Base-by-base conservation (phyloP, 441 rosid species). In the Populus hybrid region DNA sequence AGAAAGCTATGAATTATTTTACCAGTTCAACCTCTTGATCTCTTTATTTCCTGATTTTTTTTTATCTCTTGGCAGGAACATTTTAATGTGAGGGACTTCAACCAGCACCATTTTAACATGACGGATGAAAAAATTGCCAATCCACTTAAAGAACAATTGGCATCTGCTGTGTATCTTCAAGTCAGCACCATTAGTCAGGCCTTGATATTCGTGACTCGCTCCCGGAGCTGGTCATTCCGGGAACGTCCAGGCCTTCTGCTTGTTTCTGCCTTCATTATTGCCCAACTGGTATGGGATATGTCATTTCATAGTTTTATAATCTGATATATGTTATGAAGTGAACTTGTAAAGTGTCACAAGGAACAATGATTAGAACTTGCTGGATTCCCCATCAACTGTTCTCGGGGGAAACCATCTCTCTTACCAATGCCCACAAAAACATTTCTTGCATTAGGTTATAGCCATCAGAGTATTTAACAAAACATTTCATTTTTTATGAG, bases 111-210 rank as follows among this genome's bases (percentile, higher is more conserved):
- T 64, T 76, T 77, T 26, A 14, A 90, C 84, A 84, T 86, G 88
- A 74, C 83, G 88, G 85, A 91, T 4, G 84, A 82, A 45, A 84
- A 56, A 77, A 73, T 80, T 56, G 59, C 89, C 7, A 83, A 78
- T 40, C 64, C 75, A 18, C 81, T 68, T 2, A 82, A 84, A 1
- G 50, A 86, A n/a, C 91, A 93, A 75, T 81, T 89, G 88, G 91
- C 89, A 89, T 89, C 93, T 40, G 97, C 95, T 64, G 75, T 94
- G 42, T 93, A 93, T 79, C 89, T 94, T 36, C 99, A 94, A 94
- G 94, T 94, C 66, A 94, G 97, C 88, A 94, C 91, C 31, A 92
- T 94, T 77, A 93, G 98, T 79, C 98, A 94, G 88, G 92, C 98
- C 36, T 77, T 91, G 75, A 94, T 94, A 71, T 93, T 94, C 56